Evolutionary conservation across 2,329 filamentous ascomycete species (phyloP), one percentile per base, ranked within the genome.

Genomic region (Apiospora saccharicola): DNA sequence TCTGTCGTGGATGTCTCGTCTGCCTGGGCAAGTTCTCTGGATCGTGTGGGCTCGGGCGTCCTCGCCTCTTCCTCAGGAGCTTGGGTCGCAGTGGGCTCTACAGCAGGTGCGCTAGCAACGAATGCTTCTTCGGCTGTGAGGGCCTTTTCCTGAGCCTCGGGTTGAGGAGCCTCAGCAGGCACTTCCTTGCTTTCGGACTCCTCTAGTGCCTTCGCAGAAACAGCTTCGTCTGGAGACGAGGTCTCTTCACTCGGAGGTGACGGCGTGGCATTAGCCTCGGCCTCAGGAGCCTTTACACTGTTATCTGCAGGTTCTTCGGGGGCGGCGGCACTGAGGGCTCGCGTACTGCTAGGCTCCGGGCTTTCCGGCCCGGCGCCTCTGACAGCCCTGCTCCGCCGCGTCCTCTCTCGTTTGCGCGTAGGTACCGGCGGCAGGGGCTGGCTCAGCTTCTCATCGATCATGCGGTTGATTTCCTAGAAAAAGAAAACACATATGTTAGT

Each of bases 391-490:
- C 1, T 47, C 67, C 67, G 14, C 67, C 67, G 41, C 67, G 43
- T 47, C 67, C 67, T 46, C 41, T 24, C 64, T 41, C 64, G 22
- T n/a, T 44, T 44, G 10, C 67, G 67, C 10, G 37, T 44, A 24
- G 67, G 79, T 1, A 77, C 68, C 2, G 78, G 68, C 1, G 81
- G 81, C 51, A 84, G 70, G 3, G 82, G 78, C 26, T 75, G 69
- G 70, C 80, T 79, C 44, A 86, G 75, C 72, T 84, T 79, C 71
- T 85, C 83, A 46, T 85, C 84, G 51, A 86, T 83, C 53, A 81
- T 77, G 26, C 80, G 82, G 70, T 85, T 85, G 72, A 86, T 78
- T 75, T 86, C 83, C 83, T 85, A 6, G 8, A 19, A 3, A 16
- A 30, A 13, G 37, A 13, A 37, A 12, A 14, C 5, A 6, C 26